Evolutionary conservation across 148 eudicot genomes (phyloP), one percentile per base, ranked within the genome.

Genomic region (Mesembryanthemum crystallinum): DNA sequence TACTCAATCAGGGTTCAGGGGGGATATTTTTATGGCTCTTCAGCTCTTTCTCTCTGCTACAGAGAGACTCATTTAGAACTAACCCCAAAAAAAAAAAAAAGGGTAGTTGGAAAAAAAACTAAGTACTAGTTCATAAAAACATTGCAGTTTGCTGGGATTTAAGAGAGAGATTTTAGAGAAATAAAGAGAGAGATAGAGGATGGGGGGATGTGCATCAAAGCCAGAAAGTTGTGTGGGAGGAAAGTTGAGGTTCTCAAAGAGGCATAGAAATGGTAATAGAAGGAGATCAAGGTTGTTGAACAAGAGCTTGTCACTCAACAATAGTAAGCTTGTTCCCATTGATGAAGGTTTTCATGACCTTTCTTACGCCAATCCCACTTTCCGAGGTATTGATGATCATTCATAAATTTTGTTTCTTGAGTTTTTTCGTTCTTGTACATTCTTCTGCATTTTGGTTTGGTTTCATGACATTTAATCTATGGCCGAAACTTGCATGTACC

Each of bases 181-280:
- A 27, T 7, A 17, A 12, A 69, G 24, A 47, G 21, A 6, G 9
- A 61, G 67, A 78, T 51, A 43, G 71, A 91, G 43, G 75, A 93
- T 94, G 98, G 98, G 98, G 35, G 84, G 64, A 0, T 90, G 97
- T 78, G 95, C 88, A 78, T 94, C 98, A 58, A 94, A 87, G 78
- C 87, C 88, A n/a, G 82, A 81, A 51, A 85, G 90, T 33, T 89
- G 92, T 65, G 85, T 86, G 32, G 87, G 87, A 67, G 74, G 79
- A 12, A 78, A 85, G 59, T 68, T 85, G 59, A 81, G 74, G 33
- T 72, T 74, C 58, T 45, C 77, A 20, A 80, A 77, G 60, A 83
- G 66, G 76, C 70, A 62, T 5, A 83, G 87, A 49, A 79, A 73
- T 32, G n/a, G n/a, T n/a, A 77, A 73, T 37, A 82, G 68, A 65